These are phyloP conservation scores for Trichoderma oligosporum DNA, from an alignment of 2,329 filamentous ascomycete species.

Conservation along the genomic window DNA sequence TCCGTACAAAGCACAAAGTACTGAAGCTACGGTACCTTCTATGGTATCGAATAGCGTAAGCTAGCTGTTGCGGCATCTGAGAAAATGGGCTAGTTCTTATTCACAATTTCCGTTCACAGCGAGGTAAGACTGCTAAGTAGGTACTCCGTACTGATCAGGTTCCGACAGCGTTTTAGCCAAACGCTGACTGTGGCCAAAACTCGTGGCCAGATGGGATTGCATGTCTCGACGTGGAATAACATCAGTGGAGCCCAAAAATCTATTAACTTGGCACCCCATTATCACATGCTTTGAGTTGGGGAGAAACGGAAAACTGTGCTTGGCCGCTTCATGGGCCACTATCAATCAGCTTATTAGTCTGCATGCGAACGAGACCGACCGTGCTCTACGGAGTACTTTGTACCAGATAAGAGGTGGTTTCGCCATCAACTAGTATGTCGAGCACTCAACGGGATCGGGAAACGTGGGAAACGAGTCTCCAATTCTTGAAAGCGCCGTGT, in stretches of 20 bases:
- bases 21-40: background rate
- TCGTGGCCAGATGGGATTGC: conserved; percentile 6
- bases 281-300: conserved; percentile 13
- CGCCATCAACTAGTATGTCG: conserved; percentile 42
- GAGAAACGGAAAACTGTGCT: background rate
- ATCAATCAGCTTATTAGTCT: background rate
- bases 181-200: background rate
- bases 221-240: conserved; percentile 8
- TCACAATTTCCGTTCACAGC: background rate
- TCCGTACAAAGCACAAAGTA: conserved; percentile 1
- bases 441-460: conserved; percentile 62
- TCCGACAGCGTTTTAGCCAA: conserved; percentile 4
- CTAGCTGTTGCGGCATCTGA: conserved; percentile 1
- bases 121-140: background rate
- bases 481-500: conserved; percentile 62
- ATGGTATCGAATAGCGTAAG: background rate
- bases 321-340: background rate
- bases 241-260: conserved; percentile 12
- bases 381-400: background rate
- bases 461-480: conserved; percentile 52
- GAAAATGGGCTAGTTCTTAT: background rate
- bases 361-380: background rate
- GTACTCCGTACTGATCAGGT: background rate
- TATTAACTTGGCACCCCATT: background rate
- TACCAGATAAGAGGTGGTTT: background rate